Evolutionary conservation across 495 filamentous ascomycete species (phyloP).

Genomic region (Aspergillus bertholletiae): DNA sequence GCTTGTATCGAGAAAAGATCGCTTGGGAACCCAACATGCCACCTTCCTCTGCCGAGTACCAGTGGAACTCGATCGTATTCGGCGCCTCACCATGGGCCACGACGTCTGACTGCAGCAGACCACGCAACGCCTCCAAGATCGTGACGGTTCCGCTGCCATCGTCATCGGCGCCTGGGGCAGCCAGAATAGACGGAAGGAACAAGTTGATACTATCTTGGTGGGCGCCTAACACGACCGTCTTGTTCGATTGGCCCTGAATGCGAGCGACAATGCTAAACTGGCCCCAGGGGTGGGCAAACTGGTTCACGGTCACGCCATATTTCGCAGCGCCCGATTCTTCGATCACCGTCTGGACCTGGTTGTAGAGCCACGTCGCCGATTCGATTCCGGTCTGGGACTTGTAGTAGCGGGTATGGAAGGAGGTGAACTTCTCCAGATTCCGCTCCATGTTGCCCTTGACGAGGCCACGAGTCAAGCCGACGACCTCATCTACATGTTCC

Average conservation of each 20-base stretch:
- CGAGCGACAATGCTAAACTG: slow-evolving; percentile 91
- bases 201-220: slow-evolving; percentile 89
- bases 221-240: slow-evolving; percentile 74
- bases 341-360: slow-evolving; percentile 70
- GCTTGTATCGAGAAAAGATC: slow-evolving; percentile 83
- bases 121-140: slow-evolving; percentile 68
- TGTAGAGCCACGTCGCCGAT: slow-evolving; percentile 84
- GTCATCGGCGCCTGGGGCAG: slow-evolving; percentile 73
- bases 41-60: slow-evolving; percentile 91
- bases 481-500: slow-evolving; percentile 61
- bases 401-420: slow-evolving; percentile 87
- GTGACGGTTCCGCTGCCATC: slow-evolving; percentile 75
- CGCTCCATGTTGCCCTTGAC: slow-evolving; percentile 73
- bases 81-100: slow-evolving; percentile 48
- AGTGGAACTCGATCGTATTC: slow-evolving; percentile 95
- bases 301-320: slow-evolving; percentile 62
- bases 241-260: slow-evolving; percentile 81
- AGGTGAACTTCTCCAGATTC: slow-evolving; percentile 74
- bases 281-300: slow-evolving; percentile 82
- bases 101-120: slow-evolving; percentile 54
- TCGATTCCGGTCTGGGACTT: slow-evolving; percentile 80
- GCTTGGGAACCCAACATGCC: slow-evolving; percentile 83
- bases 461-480: slow-evolving; percentile 62
- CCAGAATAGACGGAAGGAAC: slow-evolving; percentile 78
- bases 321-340: slow-evolving; percentile 63